Percentiles rank a stretch among this genome's conserved stretches.
These are phyloP conservation scores for Aspergillus sp. DNA, from an alignment of 2,329 filamentous ascomycete species.

Conservation along the genomic window DNA sequence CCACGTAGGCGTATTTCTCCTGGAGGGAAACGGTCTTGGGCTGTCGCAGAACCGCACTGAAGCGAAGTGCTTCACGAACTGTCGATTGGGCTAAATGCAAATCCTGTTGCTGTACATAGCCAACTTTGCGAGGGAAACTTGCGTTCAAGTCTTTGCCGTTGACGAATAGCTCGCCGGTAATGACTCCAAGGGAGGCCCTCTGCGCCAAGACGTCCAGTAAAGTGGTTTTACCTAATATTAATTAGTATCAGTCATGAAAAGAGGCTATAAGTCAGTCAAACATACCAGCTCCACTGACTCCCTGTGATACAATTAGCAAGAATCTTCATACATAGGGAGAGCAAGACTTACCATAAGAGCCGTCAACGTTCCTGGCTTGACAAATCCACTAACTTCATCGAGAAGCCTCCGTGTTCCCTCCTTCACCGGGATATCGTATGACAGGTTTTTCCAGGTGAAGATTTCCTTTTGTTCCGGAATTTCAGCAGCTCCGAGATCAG, in stretches of 20 bases:
- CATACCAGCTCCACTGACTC: slow-evolving; percentile 58
- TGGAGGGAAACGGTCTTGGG: slow-evolving; percentile 66
- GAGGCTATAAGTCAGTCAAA: no score
- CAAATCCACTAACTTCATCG: slow-evolving; percentile 53
- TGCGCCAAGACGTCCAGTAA: slow-evolving; percentile 59
- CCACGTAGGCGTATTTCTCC: slow-evolving; percentile 84
- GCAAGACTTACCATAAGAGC: slow-evolving; percentile 51
- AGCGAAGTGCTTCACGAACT: slow-evolving; percentile 80
- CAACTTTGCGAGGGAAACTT: slow-evolving; percentile 61
- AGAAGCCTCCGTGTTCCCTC: slow-evolving; percentile 64
- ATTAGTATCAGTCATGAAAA: no score
- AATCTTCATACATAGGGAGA: background rate
- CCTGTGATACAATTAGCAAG: slow-evolving; percentile 24
- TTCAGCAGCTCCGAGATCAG: background rate
- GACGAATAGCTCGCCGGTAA: slow-evolving; percentile 66
- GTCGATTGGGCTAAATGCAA: slow-evolving; percentile 79
- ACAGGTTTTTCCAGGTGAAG: slow-evolving; percentile 81
- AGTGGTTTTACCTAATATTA: slow-evolving; percentile 53
- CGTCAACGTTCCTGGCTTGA: slow-evolving; percentile 56
- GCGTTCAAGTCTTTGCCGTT: slow-evolving; percentile 58
- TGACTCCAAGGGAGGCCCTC: slow-evolving; percentile 61
- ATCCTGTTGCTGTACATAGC: slow-evolving; percentile 70
- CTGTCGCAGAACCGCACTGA: slow-evolving; percentile 82
- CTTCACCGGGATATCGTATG: slow-evolving; percentile 78
- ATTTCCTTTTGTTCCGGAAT: slow-evolving; percentile 62